Conservation (phyloP, 108 stramenopile genomes). For the Cyclostephanos tholiformis region DNA sequence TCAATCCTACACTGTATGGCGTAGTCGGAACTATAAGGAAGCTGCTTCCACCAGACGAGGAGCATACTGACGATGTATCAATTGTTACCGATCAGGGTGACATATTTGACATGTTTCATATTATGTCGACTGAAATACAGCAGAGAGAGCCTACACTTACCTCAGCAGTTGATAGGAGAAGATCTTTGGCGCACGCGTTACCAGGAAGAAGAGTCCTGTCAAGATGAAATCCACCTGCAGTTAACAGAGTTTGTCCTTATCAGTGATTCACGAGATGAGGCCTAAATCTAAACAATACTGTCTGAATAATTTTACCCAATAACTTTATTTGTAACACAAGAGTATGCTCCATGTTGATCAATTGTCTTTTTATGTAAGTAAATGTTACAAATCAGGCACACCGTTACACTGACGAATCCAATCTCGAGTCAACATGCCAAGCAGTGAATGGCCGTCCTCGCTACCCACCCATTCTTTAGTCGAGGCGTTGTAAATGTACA, state of each 20-base stretch:
- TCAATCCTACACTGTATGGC: constrained; percentile 34
- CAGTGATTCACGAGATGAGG: no score
- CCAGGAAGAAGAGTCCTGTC: background rate
- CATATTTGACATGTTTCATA: constrained; percentile 50
- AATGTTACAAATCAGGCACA: constrained; percentile 67
- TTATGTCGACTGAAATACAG: constrained; percentile 18
- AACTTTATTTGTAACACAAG: no score
- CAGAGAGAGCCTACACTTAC: constrained; percentile 15
- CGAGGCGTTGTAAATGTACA: constrained; percentile 59
- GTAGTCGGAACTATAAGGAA: constrained; percentile 28
- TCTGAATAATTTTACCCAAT: no score
- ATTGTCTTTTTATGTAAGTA: no score
- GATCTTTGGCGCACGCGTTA: background rate
- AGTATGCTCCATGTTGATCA: no score
- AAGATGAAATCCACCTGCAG: no score
- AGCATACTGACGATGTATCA: constrained; percentile 6
- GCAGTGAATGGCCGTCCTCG: constrained; percentile 73
- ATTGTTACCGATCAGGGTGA: constrained; percentile 36
- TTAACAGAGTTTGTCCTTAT: no score
- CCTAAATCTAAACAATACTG: no score
- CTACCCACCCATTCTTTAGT: constrained; percentile 71
- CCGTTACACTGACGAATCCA: constrained; percentile 81
- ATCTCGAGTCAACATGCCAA: constrained; percentile 83
- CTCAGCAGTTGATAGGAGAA: constrained; percentile 3
- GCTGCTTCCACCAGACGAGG: constrained; percentile 23